Evolutionary conservation across 192 early-diverging fungal species (phyloP), one percentile per base, ranked within the genome.

Genomic region (Linnemannia zychae): DNA sequence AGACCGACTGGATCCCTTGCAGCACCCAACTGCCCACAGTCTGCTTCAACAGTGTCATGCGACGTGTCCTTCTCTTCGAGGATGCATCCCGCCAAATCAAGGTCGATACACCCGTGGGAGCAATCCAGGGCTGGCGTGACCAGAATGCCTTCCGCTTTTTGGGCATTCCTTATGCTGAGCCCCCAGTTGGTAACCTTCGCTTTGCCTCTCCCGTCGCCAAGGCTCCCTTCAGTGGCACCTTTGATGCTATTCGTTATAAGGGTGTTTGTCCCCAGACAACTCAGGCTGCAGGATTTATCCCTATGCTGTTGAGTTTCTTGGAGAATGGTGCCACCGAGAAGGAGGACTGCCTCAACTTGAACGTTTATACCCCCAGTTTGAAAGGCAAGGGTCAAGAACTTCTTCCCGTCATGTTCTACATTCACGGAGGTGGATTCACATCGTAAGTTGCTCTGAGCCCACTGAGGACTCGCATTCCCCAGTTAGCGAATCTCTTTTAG

Each of bases 381-480:
- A 83, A 75, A 40, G 76, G 72, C 33, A 37, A 47, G 4, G 66
- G 70, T 34, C 81, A 68, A 18, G 40, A 44, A 9, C 77, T 83
- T 31, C 75, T 90, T 22, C 93, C 94, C 46, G 94, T 94, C 4
- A 82, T 93, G 77, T 87, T 94, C 9, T 94, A 86, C 68, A 87
- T 94, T 36, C 90, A 94, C 63, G 91, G 91, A 15, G 94, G 93
- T 34, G 88, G 82, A 36, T 92, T 89, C 73, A 80, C 80, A 34
- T 85, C 67, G 77, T 88, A 80, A 50, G 33, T 46, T 46, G 28
- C 1, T 63, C 65, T 57, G 28, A n/a, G n/a, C n/a, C n/a, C 40
- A 44, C 9, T 44, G 40, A 44, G 9, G 40, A 44, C 9, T 44
- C 40, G 40, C 40, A 44, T 6, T 44, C 40, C 40, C 40, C 9